Base-by-base conservation (phyloP, 139 green algal species). In the Choricystis sp. region DNA sequence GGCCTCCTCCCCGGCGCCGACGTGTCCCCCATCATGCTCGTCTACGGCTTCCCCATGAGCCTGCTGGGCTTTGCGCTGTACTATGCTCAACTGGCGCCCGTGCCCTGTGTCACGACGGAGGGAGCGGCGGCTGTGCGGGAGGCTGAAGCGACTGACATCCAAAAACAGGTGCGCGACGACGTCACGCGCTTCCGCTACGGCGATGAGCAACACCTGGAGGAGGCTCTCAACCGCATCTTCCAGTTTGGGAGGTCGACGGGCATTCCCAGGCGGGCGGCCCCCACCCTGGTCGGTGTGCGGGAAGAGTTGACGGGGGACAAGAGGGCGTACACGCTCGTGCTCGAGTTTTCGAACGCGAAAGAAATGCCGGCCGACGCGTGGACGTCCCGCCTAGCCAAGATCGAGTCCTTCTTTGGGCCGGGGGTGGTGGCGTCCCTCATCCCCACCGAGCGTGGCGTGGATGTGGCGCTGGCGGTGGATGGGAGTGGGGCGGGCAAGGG, bases 121-220 rank as follows among this genome's bases (percentile, higher is more conserved):
- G 78, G 80, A 2, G 93, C 93, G 1, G 77, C 91, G 26, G 68
- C 72, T 2, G 65, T 95, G 61, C 73, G 93, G 0, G 83, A 80
- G 2, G 65, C 59, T 1, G 86, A 98, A 66, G 82, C 85, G 67
- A 99, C 93, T 2, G 81, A 94, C 71, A 98, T 96, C 65, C 88
- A 98, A 71, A 95, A 94, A 67, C 85, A 94, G 78, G 74, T 96
- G 28, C 75, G 89, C 0, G 88, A 89, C 52, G 83, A 89, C 63
- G 74, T 80, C 29, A 90, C 82, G 19, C 68, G 83, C 1, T 89
- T 67, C 71, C 60, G 83, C 22, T 99, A 99, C 77, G 93, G 93
- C 68, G 93, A 99, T 73, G 93, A 98, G 81, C 86, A 95, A 78
- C 93, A 98, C 69, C 71, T 99, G 68, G 93, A 98, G 29, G 89